Percentiles rank a stretch among this genome's conserved stretches.
These are phyloP conservation scores for Saturnispora dispora DNA, from an alignment of 805 yeast genomes.

Conservation along the genomic window DNA sequence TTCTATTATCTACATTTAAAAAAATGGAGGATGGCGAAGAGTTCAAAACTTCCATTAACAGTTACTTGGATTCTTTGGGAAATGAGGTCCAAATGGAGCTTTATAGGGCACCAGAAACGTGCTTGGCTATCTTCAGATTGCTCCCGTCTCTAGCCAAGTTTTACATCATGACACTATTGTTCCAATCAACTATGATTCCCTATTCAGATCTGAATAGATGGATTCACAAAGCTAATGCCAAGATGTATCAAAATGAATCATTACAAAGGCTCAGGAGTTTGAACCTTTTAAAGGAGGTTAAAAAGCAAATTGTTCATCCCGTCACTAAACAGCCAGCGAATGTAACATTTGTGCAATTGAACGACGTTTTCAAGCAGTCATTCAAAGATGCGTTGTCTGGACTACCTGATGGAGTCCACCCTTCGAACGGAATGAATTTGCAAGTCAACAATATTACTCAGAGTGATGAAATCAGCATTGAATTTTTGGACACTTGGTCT, in stretches of 20 bases:
- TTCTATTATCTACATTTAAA: not conserved
- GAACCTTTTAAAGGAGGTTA: constrained; percentile 60
- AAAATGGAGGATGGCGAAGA: constrained; percentile 19
- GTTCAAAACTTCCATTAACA: constrained; percentile 70
- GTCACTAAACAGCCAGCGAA: constrained; percentile 26
- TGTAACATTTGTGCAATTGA: constrained; percentile 38
- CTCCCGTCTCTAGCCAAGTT: constrained; percentile 86
- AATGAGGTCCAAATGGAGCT: constrained; percentile 75
- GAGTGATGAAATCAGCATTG: constrained; percentile 41
- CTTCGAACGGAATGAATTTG: not conserved
- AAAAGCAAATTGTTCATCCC: constrained; percentile 27
- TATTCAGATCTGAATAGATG: constrained; percentile 62
- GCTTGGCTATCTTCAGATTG: constrained; percentile 84
- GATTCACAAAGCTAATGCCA: constrained; percentile 40
- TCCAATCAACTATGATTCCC: constrained; percentile 65
- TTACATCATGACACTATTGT: constrained; percentile 78
- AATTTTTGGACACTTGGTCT: constrained; percentile 70
- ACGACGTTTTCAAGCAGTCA: constrained; percentile 64
- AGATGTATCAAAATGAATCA: constrained; percentile 62
- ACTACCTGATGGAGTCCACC: constrained; percentile 8
- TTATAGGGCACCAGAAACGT: constrained; percentile 86
- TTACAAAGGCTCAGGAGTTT: constrained; percentile 65
- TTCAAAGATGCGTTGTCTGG: constrained; percentile 83
- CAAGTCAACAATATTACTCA: constrained; percentile 1
- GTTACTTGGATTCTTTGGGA: constrained; percentile 84